Evolutionary conservation across 2,329 filamentous ascomycete species (phyloP).

Genomic region (Botrytis aclada): DNA sequence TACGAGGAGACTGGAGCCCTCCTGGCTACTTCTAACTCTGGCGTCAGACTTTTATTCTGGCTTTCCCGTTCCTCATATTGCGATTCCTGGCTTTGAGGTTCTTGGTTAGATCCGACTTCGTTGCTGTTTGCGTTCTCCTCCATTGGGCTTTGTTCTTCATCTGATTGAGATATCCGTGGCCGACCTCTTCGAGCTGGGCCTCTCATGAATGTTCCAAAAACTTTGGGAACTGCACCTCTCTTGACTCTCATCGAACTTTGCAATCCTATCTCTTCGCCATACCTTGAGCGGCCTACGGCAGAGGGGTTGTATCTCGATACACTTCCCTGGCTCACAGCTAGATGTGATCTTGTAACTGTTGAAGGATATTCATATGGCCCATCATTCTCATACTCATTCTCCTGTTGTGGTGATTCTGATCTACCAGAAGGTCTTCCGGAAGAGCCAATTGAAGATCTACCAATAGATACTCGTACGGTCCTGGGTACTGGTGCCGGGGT

Average conservation of each 20-base stretch:
- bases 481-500: slow-evolving; percentile 36
- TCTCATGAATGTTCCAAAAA: slow-evolving; percentile 73
- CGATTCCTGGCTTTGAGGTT: slow-evolving; percentile 33
- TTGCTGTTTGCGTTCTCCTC: slow-evolving; percentile 37
- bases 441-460: slow-evolving; percentile 32
- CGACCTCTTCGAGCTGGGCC: slow-evolving; percentile 75
- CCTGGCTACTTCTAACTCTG: slow-evolving; percentile 26
- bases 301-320: slow-evolving; percentile 50
- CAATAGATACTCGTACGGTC: slow-evolving; percentile 34
- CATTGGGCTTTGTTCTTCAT: slow-evolving; percentile 44
- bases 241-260: slow-evolving; percentile 77
- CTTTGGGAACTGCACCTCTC: slow-evolving; percentile 60
- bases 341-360: slow-evolving; percentile 48
- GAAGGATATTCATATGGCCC: slow-evolving; percentile 40
- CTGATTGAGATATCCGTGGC: slow-evolving; percentile 49
- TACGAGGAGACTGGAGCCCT: neutral
- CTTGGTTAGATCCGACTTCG: slow-evolving; percentile 35
- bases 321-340: slow-evolving; percentile 49
- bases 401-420: slow-evolving; percentile 28
- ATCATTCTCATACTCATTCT: slow-evolving; percentile 28
- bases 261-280: slow-evolving; percentile 61
- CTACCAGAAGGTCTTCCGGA: slow-evolving; percentile 31
- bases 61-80: slow-evolving; percentile 28
- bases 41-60: slow-evolving; percentile 34
- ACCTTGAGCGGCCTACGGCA: slow-evolving; percentile 49